Evolutionary conservation across 2,329 filamentous ascomycete genomes (phyloP), one percentile per base, ranked within the genome.

Genomic region (Neonectria neomacrospora): DNA sequence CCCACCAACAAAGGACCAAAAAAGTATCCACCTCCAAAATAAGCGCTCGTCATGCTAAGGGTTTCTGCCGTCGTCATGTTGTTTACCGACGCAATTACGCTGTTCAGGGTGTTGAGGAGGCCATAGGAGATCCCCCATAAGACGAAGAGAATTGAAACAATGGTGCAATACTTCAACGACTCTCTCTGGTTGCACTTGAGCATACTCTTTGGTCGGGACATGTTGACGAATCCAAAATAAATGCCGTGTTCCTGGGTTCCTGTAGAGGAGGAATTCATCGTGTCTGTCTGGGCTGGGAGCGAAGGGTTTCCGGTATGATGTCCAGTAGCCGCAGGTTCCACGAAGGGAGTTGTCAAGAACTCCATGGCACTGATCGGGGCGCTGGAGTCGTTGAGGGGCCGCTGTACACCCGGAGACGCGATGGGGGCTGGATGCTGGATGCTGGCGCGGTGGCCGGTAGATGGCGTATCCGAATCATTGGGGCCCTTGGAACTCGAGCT

Each of bases 61-160:
- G 86, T 89, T 75, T 93, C 84, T 7, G 86, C 83, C 0, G 82
- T 77, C 1, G 82, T 85, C 83, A 91, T 90, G 22, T 85, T 72
- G 14, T 89, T 85, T 6, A 93, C 85, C 12, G 78, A 74, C 37
- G 90, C 87, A 55, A 93, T 89, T 23, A 88, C 88, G 20, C 84
- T 85, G 75, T 97, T 97, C 28, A 97, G 85, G 0, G 90, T 91
- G 72, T 96, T 93, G 6, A 97, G 82, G 2, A 97, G 84, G 0
- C 94, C 94, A 71, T 97, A 97, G 0, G 93, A 94, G 61, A 97
- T 91, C 0, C 94, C 94, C 94, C 93, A 97, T 3, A 97, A 81
- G 67, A 97, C 89, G 79, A 97, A 97, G 0, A 97, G 81, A 7
- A 94, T 85, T 1, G 91, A 92, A 22, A 96, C 93, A 66, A 93